Percentiles rank a stretch among this genome's conserved stretches.
Evolutionary conservation across 192 early-diverging fungal species (phyloP).

Genomic region (Coemansia sp.): DNA sequence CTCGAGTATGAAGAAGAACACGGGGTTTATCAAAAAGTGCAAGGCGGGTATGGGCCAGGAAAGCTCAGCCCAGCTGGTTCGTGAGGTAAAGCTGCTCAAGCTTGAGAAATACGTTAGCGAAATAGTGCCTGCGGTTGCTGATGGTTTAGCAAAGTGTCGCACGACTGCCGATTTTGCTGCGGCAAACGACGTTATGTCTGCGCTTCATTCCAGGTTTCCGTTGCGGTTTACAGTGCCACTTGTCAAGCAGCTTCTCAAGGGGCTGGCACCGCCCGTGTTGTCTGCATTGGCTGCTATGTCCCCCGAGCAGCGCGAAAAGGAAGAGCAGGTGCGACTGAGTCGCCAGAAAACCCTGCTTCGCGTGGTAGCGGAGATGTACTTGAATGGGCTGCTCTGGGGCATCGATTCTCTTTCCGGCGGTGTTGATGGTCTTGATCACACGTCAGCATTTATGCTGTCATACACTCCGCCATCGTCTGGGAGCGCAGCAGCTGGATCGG

Average conservation of each 20-base stretch:
- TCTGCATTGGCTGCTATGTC: conserved; percentile 62
- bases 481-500: conserved; percentile 5
- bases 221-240: conserved; percentile 73
- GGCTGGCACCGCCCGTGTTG: conserved; percentile 62
- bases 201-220: conserved; percentile 89
- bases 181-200: conserved; percentile 76
- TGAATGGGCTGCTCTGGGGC: conserved; percentile 69
- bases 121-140: conserved; percentile 78
- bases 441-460: conserved; percentile 32
- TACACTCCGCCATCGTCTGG: conserved; percentile 4
- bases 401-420: conserved; percentile 36
- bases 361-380: conserved; percentile 78
- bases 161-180: conserved; percentile 73
- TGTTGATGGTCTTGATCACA: conserved; percentile 32
- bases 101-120: conserved; percentile 98
- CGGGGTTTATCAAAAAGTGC: conserved; percentile 92
- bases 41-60: conserved; percentile 70
- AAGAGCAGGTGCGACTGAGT: conserved; percentile 69
- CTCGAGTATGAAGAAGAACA: conserved; percentile 97
- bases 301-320: conserved; percentile 82
- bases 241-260: conserved; percentile 63
- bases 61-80: conserved; percentile 64
- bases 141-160: conserved; percentile 71
- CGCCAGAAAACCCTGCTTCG: conserved; percentile 69
- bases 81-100: conserved; percentile 80